A percentile compares a stretch with the other conserved stretches of the same genome.
phyloP scores from a whole-genome alignment of 441 rosid species.

The Macaranga tanarius region DNA sequence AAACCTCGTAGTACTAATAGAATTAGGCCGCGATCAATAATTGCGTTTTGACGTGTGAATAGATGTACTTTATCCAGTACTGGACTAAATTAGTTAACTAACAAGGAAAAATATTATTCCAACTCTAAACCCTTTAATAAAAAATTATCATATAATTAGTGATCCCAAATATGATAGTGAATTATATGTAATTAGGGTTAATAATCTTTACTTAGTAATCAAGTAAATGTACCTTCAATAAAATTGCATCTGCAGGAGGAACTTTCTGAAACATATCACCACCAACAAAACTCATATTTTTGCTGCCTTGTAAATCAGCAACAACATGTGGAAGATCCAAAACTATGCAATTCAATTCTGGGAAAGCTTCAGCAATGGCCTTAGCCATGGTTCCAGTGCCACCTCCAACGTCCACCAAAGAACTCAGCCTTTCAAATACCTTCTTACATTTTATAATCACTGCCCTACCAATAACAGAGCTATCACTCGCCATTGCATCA shows the following conservation, averaged over 20 bases:
- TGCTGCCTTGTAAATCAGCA: slow-evolving; percentile 3
- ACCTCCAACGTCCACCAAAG: slow-evolving; percentile 19
- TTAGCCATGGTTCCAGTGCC: slow-evolving; percentile 18
- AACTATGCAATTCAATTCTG: slow-evolving; percentile 15
- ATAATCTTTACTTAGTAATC: no score
- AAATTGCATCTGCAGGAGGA: slow-evolving; percentile 23
- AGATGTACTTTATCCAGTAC: no score
- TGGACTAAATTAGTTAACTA: no score
- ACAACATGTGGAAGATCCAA: slow-evolving; percentile 23
- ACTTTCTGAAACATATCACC: slow-evolving; percentile 26
- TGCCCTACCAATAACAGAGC: not conserved
- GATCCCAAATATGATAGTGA: no score
- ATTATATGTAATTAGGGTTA: no score
- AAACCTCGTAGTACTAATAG: no score
- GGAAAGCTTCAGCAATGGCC: slow-evolving; percentile 20
- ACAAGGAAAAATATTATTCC: no score
- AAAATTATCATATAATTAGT: no score
- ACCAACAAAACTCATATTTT: slow-evolving; percentile 20
- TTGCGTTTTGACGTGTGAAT: no score
- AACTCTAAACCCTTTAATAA: no score
- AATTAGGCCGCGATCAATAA: no score
- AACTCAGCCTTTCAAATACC: slow-evolving; percentile 24
- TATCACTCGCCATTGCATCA: slow-evolving; percentile 22
- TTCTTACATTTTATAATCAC: slow-evolving; percentile 13
- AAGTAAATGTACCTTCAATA: slow-evolving; percentile 17